These are phyloP conservation scores for Raphanus hybrid DNA, from an alignment of 441 rosid genomes.

Conservation along the genomic window DNA sequence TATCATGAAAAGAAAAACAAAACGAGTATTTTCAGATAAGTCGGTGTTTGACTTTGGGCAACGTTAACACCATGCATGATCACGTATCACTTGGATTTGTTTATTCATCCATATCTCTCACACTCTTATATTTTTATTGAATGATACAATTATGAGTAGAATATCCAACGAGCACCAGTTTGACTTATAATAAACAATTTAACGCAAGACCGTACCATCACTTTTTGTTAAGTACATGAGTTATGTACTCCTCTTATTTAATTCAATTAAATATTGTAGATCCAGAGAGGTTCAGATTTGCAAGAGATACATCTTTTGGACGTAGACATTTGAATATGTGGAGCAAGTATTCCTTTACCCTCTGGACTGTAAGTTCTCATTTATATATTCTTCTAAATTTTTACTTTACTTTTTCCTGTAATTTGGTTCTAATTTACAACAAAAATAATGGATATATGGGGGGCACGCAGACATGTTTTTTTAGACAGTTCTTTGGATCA, in stretches of 20 bases:
- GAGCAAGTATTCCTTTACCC: constrained; percentile 65
- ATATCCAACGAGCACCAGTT: constrained; percentile 4
- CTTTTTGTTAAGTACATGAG: background rate
- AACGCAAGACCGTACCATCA: background rate
- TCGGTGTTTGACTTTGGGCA: constrained; percentile 23
- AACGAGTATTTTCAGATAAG: background rate
- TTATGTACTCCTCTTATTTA: constrained; percentile 7
- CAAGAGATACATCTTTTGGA: constrained; percentile 94
- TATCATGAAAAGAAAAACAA: background rate
- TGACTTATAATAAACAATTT: constrained; percentile 26
- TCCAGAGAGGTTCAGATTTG: constrained; percentile 95
- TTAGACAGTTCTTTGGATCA: constrained; percentile 91
- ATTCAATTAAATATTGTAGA: constrained; percentile 49
- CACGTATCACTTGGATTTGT: background rate
- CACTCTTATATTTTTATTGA: background rate
- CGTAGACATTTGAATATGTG: constrained; percentile 75
- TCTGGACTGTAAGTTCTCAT: constrained; percentile 81
- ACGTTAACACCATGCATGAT: constrained; percentile 27
- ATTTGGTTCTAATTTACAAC: background rate
- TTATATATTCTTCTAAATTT: background rate
- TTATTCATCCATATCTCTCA: constrained; percentile 11
- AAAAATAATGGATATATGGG: constrained; percentile 3
- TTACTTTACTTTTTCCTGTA: background rate
- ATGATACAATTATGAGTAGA: background rate
- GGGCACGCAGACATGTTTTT: constrained; percentile 78